Percentiles rank a stretch among this genome's conserved stretches.
phyloP scores from a whole-genome alignment of 2,329 filamentous ascomycete genomes.

The Lasiodiplodia hormozganensis region DNA sequence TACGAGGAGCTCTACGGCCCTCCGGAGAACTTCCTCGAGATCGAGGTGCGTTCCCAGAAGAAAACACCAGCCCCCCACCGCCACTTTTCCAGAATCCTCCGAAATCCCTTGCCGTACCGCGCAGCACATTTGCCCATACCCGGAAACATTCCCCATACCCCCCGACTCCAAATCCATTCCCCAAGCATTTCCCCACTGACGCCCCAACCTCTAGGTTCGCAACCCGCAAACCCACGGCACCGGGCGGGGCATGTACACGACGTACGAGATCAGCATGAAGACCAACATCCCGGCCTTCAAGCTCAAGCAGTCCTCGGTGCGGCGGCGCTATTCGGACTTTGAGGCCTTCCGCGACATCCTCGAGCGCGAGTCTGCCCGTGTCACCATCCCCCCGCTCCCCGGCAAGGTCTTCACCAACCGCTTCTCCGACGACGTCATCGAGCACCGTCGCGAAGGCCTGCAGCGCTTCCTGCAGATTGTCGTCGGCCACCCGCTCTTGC shows the following conservation, averaged over 20 bases:
- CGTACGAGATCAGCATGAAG: constrained; percentile 96
- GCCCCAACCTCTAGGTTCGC: constrained; percentile 68
- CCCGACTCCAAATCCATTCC: background rate
- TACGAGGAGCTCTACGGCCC: constrained; percentile 99
- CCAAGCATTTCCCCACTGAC: constrained; percentile 29
- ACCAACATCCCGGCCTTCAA: constrained; percentile 99
- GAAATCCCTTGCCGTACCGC: constrained; percentile 13
- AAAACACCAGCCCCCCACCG: background rate
- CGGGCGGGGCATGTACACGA: constrained; percentile 95
- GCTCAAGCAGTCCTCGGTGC: constrained; percentile 81
- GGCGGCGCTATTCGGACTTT: constrained; percentile 95
- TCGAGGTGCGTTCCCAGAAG: constrained; percentile 70
- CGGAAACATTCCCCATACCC: background rate
- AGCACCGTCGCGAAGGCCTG: constrained; percentile 86
- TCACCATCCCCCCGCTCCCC: constrained; percentile 93
- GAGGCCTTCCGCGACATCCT: constrained; percentile 99
- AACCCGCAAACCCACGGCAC: constrained; percentile 95
- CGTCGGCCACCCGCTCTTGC: constrained; percentile 91
- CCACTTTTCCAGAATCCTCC: background rate
- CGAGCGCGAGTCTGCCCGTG: constrained; percentile 90
- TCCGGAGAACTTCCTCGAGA: constrained; percentile 98
- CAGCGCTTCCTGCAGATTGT: constrained; percentile 98
- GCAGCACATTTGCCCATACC: constrained; percentile 6
- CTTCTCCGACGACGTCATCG: constrained; percentile 98
- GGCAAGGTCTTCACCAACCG: constrained; percentile 98